Evolutionary conservation across 805 yeast genomes (phyloP).

Genomic region (Candida manassasensis): DNA sequence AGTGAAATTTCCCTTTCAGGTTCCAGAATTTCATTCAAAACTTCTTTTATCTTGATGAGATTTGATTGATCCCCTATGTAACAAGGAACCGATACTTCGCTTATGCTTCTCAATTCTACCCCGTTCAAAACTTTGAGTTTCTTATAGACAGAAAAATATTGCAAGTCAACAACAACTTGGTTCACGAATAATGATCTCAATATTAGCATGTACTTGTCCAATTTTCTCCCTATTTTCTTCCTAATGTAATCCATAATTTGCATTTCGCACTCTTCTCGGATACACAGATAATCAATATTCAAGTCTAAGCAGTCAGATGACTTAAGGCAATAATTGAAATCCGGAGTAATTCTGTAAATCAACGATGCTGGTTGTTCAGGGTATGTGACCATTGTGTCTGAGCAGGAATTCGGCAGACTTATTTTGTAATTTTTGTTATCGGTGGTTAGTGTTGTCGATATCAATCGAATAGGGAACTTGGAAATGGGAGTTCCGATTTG

Average conservation of each 20-base stretch:
- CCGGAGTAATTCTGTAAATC: conserved; percentile 48
- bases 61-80: conserved; percentile 9
- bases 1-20: background rate
- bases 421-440: conserved; percentile 22
- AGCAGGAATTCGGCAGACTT: conserved; percentile 12
- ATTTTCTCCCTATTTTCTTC: conserved; percentile 2
- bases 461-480: conserved; percentile 50
- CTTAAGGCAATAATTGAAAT: conserved; percentile 12
- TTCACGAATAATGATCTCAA: conserved; percentile 17
- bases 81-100: conserved; percentile 11
- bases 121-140: conserved; percentile 16
- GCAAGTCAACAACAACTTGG: conserved; percentile 24
- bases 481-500: conserved; percentile 56
- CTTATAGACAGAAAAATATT: conserved; percentile 22
- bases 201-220: conserved; percentile 19
- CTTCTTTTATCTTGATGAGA: conserved; percentile 8
- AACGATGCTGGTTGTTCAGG: conserved; percentile 67
- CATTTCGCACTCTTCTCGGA: conserved; percentile 40
- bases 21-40: conserved; percentile 3
- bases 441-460: conserved; percentile 37
- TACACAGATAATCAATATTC: conserved; percentile 40
- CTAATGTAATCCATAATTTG: conserved; percentile 1
- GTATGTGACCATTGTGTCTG: conserved; percentile 45
- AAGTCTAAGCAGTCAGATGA: conserved; percentile 38
- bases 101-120: conserved; percentile 12